Base-by-base conservation (phyloP, 176 grass and related monocot species). In the Aegilops tauschii region DNA sequence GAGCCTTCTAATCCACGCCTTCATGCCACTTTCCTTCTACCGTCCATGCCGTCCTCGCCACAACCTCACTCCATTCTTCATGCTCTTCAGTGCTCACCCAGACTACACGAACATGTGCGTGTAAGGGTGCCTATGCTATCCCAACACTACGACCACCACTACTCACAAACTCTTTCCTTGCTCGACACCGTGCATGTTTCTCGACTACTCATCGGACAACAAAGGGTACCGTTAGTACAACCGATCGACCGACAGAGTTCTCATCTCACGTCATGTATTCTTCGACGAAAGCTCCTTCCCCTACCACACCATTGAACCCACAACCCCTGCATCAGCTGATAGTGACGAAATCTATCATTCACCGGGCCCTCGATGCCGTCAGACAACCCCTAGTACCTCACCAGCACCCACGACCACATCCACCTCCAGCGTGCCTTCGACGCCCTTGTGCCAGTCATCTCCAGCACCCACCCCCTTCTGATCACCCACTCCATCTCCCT, bases 1-100 rank as follows among this genome's bases (percentile, higher is more conserved):
- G 16, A 20, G 27, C 0, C 0, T 77, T 0, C 28, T 77, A 1
- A 5, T 21, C 3, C 45, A 77, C 0, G 54, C 32, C 30, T 4
- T 9, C 16, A 12, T 56, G 2, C 77, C 34, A 0, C 1, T 0
- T 0, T 0, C 2, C 0, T 79, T 40, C 5, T 79, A 12, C 0
- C 56, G 58, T 2, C 56, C 58, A 1, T 63, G 77, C 0, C 50
- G 50, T 0, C 1, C 27, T 0, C 17, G 75, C 0, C 8, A 10
- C 4, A 62, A 20, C 10, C 6, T 2, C 5, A 40, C 34, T 0
- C 77, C 58, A 0, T 39, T 25, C n/a, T 12, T 42, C 1, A 5
- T 64, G 0, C 45, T 79, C 1, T 3, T 5, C 1, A 58, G 32
- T 1, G 11, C 1, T 0, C 2, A n/a, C 1, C 77, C 2, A 0